A percentile compares a stretch with the other conserved stretches of the same genome.
Evolutionary conservation across 2,329 filamentous ascomycete genomes (phyloP).

Genomic region (Clarireedia monteithiana): DNA sequence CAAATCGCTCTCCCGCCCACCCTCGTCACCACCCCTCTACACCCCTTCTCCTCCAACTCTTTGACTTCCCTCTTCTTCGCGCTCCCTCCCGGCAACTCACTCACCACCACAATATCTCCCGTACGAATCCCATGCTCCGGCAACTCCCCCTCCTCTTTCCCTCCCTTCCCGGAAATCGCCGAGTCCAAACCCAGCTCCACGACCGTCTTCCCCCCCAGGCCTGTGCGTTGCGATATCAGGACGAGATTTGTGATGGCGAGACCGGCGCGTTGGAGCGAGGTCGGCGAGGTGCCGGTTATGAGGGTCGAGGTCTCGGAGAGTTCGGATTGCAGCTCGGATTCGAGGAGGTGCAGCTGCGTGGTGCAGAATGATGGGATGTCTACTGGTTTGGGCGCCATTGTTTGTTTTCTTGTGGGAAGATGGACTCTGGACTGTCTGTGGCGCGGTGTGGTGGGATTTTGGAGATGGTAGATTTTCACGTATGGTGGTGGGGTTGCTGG

Average conservation of each 20-base stretch:
- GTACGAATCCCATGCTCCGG: constrained; percentile 68
- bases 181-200: constrained; percentile 70
- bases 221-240: constrained; percentile 71
- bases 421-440: neutral
- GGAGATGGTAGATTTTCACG: neutral
- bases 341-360: constrained; percentile 63
- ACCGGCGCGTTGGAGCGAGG: constrained; percentile 66
- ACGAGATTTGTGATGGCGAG: constrained; percentile 70
- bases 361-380: constrained; percentile 62
- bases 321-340: constrained; percentile 64
- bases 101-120: constrained; percentile 71
- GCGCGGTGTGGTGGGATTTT: neutral
- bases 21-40: constrained; percentile 62
- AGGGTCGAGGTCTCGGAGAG: constrained; percentile 61
- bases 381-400: constrained; percentile 34
- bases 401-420: constrained; percentile 1
- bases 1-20: constrained; percentile 50
- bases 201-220: constrained; percentile 84
- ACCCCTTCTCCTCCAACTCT: constrained; percentile 61
- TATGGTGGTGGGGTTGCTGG: neutral
- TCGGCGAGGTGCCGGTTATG: constrained; percentile 59
- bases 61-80: constrained; percentile 55
- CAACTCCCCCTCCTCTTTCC: constrained; percentile 39
- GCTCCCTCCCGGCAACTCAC: constrained; percentile 65
- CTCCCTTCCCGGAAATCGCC: constrained; percentile 39